Conservation (phyloP, 2,329 filamentous ascomycete species). For the Colletotrichum australisinense region DNA sequence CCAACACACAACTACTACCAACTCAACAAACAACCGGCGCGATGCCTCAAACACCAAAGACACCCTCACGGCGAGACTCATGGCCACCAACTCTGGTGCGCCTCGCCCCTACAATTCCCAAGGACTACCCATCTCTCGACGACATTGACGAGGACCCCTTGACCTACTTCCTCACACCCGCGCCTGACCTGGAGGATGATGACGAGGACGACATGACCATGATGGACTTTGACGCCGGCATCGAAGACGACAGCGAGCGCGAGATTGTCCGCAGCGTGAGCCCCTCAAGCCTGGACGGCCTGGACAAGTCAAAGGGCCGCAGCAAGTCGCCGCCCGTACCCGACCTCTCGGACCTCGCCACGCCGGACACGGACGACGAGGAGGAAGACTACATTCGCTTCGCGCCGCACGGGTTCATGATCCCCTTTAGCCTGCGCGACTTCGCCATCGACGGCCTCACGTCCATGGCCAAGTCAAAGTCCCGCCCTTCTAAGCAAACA, state of each 20-base stretch:
- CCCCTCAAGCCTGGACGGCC: slow-evolving; percentile 65
- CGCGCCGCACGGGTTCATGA: slow-evolving; percentile 50
- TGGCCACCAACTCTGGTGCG: slow-evolving; percentile 65
- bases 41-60: slow-evolving; percentile 50
- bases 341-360: slow-evolving; percentile 55
- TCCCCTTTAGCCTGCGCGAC: slow-evolving; percentile 56
- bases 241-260: slow-evolving; percentile 60
- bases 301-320: slow-evolving; percentile 54
- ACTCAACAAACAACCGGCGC: slow-evolving; percentile 1
- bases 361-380: slow-evolving; percentile 55
- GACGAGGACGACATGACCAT: slow-evolving; percentile 53
- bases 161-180: slow-evolving; percentile 66
- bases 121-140: slow-evolving; percentile 57
- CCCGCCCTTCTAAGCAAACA: slow-evolving; percentile 31
- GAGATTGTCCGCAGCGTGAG: slow-evolving; percentile 66
- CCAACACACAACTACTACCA: background rate
- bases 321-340: slow-evolving; percentile 46
- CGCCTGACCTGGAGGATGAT: slow-evolving; percentile 53
- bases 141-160: slow-evolving; percentile 65
- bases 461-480: slow-evolving; percentile 34
- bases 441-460: slow-evolving; percentile 51
- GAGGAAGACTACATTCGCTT: slow-evolving; percentile 65
- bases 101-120: slow-evolving; percentile 55
- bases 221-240: slow-evolving; percentile 68
- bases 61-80: slow-evolving; percentile 55